Evolutionary conservation across 2,329 filamentous ascomycete species (phyloP), one percentile per base, ranked within the genome.

Genomic region (Aspergillus ochraceus): DNA sequence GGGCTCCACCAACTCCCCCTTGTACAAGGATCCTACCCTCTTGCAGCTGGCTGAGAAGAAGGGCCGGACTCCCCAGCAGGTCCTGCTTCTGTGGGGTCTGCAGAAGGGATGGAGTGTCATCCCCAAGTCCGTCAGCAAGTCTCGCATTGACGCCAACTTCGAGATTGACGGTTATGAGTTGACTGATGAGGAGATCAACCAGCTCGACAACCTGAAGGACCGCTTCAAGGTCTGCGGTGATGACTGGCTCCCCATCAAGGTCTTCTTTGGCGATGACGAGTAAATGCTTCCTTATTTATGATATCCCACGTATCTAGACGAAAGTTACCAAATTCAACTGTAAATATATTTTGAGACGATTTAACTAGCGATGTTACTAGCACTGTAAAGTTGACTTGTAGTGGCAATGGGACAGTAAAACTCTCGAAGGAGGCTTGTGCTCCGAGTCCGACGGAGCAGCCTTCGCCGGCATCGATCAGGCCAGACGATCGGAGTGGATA

Each of bases 151-250:
- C 77, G 85, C 80, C 63, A 96, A 96, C 83, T 91, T 87, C 68
- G 85, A 89, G 74, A 81, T 91, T 55, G 86, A 92, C 74, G 90
- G 88, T 55, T 94, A 88, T 86, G 81, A 85, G 60, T 78, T 96
- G 76, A 88, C 84, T 3, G 83, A 84, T 3, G 90, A 91, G 51
- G 91, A 96, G 80, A 75, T 94, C 54, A 81, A 84, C 68, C 80
- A 84, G 76, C 81, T 96, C 53, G 86, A 86, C 70, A 83, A 78
- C 69, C 83, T 94, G 57, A 81, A 84, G 70, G 89, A 90, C 62
- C 86, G 91, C 54, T 94, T 93, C 83, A 96, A 92, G 85, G 88
- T 92, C 63, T 95, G 90, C 71, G 84, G 83, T 39, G 91, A 94
- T 72, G 77, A 72, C 29, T 94, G 89, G 88, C 68, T 79, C 56